Percentiles rank a stretch among this genome's conserved stretches.
These are phyloP conservation scores for Secale cereale DNA, from an alignment of 176 grass and related monocot genomes.

Conservation along the genomic window DNA sequence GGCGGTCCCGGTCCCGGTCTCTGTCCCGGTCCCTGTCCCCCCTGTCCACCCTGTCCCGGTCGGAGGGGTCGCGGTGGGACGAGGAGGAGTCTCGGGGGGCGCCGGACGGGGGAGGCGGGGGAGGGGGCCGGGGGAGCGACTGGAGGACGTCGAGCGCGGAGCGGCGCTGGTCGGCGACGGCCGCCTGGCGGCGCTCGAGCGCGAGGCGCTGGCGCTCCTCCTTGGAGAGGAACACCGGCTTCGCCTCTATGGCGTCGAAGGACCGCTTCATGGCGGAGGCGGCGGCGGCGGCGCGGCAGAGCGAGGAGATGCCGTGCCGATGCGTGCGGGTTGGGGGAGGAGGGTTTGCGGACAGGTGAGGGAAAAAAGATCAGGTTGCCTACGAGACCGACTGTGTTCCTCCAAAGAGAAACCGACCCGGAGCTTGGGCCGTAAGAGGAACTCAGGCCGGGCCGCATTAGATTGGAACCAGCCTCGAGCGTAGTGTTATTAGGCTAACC, in stretches of 20 bases:
- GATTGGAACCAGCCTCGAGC: too few species aligned
- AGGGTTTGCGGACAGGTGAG: not conserved
- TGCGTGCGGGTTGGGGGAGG: not conserved
- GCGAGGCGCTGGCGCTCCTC: constrained; percentile 72
- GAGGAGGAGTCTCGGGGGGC: constrained; percentile 18
- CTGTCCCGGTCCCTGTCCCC: constrained; percentile 28
- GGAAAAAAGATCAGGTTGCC: not conserved
- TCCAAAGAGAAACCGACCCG: not conserved
- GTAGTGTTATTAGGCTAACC: too few species aligned
- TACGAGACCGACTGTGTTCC: not conserved
- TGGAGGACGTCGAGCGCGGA: constrained; percentile 51
- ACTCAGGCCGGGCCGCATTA: not conserved
- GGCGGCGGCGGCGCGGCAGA: constrained; percentile 9
- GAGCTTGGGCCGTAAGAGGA: not conserved
- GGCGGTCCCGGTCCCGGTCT: constrained; percentile 33
- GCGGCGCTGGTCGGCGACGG: constrained; percentile 77
- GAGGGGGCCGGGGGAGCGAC: constrained; percentile 34
- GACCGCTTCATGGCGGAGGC: constrained; percentile 76
- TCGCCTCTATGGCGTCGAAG: constrained; percentile 39
- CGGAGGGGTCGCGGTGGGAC: constrained; percentile 26
- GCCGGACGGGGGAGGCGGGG: constrained; percentile 21
- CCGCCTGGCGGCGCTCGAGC: constrained; percentile 73
- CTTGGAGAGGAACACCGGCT: constrained; percentile 73
- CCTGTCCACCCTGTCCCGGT: constrained; percentile 29
- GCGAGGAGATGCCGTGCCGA: not conserved